A percentile compares a stretch with the other conserved stretches of the same genome.
Conservation (phyloP, 192 early-diverging fungal species). For the Physocladia obscura region DNA sequence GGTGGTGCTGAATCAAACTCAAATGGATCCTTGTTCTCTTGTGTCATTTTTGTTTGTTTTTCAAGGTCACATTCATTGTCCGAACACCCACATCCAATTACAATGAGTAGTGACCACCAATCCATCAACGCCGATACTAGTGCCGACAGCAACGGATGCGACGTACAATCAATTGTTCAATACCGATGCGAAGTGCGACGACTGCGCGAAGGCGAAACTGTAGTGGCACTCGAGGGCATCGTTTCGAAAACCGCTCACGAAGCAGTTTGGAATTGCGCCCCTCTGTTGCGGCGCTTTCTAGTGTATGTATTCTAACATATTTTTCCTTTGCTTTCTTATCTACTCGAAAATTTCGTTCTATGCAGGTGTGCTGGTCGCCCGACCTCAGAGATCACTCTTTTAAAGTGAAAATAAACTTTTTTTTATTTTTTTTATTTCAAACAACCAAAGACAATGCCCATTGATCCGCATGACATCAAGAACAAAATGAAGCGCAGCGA, state of each 20-base stretch:
- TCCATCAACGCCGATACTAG: not conserved
- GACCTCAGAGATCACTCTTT: not conserved
- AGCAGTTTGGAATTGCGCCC: slow-evolving; percentile 5
- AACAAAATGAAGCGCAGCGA: slow-evolving; percentile 87
- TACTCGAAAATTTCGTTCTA: not conserved
- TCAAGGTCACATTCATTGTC: not conserved
- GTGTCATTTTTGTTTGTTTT: not conserved
- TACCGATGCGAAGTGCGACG: not conserved
- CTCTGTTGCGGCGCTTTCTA: not conserved
- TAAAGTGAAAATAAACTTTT: no score
- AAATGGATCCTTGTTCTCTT: not conserved
- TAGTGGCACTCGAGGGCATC: not conserved
- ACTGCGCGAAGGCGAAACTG: not conserved
- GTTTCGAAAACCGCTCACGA: not conserved
- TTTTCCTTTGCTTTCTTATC: not conserved
- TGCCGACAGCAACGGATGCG: not conserved
- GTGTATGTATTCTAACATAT: no score
- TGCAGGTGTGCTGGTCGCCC: not conserved
- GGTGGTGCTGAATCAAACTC: slow-evolving; percentile 6
- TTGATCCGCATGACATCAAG: slow-evolving; percentile 34
- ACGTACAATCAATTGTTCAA: not conserved
- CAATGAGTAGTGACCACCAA: not conserved
- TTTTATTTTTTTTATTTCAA: no score
- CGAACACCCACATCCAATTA: not conserved
- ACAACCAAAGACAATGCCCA: no score